Base-by-base conservation (phyloP, 306 rosid species). In the Astragalus glycyphyllos region DNA sequence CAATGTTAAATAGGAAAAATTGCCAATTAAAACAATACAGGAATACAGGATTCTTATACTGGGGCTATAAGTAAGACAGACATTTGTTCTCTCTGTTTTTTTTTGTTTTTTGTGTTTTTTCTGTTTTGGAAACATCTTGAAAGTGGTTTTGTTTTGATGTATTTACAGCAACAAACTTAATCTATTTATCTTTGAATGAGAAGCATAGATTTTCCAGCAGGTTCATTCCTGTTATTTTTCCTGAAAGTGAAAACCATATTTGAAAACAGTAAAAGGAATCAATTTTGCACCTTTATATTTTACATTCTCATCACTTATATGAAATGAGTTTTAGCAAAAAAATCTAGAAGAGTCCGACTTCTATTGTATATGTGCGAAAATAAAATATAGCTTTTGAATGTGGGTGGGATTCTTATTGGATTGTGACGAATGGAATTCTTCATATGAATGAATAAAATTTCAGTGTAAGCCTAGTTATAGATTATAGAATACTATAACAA, bases 361-460 rank as follows among this genome's bases (percentile, higher is more conserved):
- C 26, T 45, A 3, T 56, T 64, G 48, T 69, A 60, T 72, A 11
- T 34, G 29, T 51, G 13, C 51, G 12, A 32, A 38, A 10, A 5
- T 20, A 42, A 32, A 7, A 3, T 20, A 31, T 54, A 35, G 46
- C 35, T n/a, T 47, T 58, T 65, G 16, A 49, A 58, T 26, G 3
- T 26, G 29, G 17, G 50, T 65, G 61, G 34, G 41, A 62, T 20
- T 40, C 58, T 34, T 45, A 11, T 48, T 42, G 53, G 16, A 68
- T 59, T 67, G 26, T 66, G 49, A 59, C 46, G 68, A 68, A 61
- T 62, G 47, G 47, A 46, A 38, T 23, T 29, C 46, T 73, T 73
- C 47, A 73, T 57, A 51, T 7, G 20, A 69, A 16, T 73, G 54
- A 68, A 54, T 79, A 45, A 44, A 56, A 23, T 68, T 73, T 44